phyloP scores from a whole-genome alignment of 139 green algal genomes.

The Tetradesmus obliquus region DNA sequence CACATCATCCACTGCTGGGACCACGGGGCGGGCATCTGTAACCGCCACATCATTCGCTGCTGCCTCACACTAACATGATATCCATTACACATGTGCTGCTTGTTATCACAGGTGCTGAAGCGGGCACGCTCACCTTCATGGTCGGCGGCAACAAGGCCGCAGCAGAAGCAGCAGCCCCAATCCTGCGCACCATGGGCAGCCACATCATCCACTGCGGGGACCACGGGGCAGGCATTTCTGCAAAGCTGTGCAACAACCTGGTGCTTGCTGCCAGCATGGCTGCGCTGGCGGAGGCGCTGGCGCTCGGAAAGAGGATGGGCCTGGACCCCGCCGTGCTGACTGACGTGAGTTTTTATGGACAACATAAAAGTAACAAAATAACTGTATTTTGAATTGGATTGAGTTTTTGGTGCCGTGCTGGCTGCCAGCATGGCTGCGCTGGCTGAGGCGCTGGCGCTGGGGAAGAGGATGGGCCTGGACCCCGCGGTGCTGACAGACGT shows the following conservation, averaged over 20 bases:
- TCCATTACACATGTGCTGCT: not conserved
- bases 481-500: slow-evolving; percentile 64
- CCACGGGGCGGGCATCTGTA: not conserved
- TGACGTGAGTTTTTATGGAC: slow-evolving; percentile 47
- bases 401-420: not conserved
- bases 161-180: slow-evolving; percentile 52
- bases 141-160: slow-evolving; percentile 63
- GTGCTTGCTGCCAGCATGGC: slow-evolving; percentile 56
- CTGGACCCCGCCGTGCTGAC: slow-evolving; percentile 69
- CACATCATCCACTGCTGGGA: slow-evolving; percentile 67
- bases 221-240: slow-evolving; percentile 2
- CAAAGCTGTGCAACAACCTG: slow-evolving; percentile 26
- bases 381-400: not conserved
- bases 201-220: slow-evolving; percentile 65
- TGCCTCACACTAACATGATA: not conserved
- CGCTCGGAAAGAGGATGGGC: slow-evolving; percentile 72
- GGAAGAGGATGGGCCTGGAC: slow-evolving; percentile 72
- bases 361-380: not conserved
- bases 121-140: slow-evolving; percentile 85
- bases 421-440: slow-evolving; percentile 60
- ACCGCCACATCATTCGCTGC: too few relatives aligned
- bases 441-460: slow-evolving; percentile 74
- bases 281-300: slow-evolving; percentile 71
- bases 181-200: slow-evolving; percentile 74
- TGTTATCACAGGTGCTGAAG: slow-evolving; percentile 69